phyloP scores from a whole-genome alignment of 2,329 filamentous ascomycete species.

The Aspergillus nomiae region DNA sequence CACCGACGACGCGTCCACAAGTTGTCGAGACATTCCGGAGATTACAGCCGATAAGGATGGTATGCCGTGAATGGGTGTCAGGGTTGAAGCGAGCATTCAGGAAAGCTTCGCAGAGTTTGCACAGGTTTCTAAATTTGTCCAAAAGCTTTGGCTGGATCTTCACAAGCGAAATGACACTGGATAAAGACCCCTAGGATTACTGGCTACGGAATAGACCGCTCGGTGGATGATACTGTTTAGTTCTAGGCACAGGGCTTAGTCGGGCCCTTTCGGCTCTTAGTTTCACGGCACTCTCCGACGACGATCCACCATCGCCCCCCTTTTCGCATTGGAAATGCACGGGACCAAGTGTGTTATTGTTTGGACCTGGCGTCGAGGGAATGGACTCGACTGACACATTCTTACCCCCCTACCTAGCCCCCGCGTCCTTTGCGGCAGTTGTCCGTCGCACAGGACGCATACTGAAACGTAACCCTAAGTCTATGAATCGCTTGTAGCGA shows the following conservation, averaged over 20 bases:
- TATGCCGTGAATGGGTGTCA: not conserved
- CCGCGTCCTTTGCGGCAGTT: not conserved
- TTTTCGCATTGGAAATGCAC: not conserved
- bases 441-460: not conserved
- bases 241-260: not conserved
- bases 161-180: not conserved
- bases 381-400: not conserved
- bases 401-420: not conserved
- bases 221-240: not conserved
- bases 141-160: not conserved
- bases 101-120: not conserved
- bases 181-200: not conserved
- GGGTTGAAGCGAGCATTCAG: not conserved
- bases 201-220: not conserved
- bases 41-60: not conserved
- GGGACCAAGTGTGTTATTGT: not conserved
- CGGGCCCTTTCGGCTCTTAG: not conserved
- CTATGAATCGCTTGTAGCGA: not conserved
- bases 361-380: not conserved
- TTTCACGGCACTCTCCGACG: not conserved
- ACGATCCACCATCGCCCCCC: not conserved
- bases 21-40: not conserved
- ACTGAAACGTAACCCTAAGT: not conserved
- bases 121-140: not conserved
- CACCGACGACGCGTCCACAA: not conserved